A percentile compares a stretch with the other conserved stretches of the same genome.
These are phyloP conservation scores for Musa acuminata DNA, from an alignment of 176 grass and related monocot species.

Conservation along the genomic window DNA sequence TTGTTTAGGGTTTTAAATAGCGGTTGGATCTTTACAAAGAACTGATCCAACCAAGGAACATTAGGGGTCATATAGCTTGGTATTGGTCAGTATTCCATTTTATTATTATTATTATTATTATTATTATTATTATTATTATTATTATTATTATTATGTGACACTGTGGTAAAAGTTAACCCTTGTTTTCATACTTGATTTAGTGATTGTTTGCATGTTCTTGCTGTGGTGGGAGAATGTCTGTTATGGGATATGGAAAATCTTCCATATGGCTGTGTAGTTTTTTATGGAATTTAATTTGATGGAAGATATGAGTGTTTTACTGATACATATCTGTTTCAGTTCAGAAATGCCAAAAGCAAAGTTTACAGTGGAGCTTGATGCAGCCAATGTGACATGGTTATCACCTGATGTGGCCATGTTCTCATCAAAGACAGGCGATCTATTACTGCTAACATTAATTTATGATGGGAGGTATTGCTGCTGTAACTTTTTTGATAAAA, in stretches of 20 bases:
- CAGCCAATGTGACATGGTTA: conserved; percentile 81
- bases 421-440: conserved; percentile 69
- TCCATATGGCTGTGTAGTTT: neutral
- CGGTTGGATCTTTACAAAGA: too few species aligned
- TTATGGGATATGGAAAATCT: neutral
- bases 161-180: too few species aligned
- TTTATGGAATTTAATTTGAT: neutral
- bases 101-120: too few species aligned
- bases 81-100: too few species aligned
- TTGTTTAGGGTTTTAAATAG: too few species aligned
- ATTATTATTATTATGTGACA: too few species aligned
- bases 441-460: conserved; percentile 69
- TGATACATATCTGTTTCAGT: conserved; percentile 43
- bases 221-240: too few species aligned
- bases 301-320: neutral
- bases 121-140: too few species aligned
- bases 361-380: conserved; percentile 81
- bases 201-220: too few species aligned
- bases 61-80: too few species aligned
- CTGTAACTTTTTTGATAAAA: neutral
- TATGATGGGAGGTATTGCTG: conserved; percentile 61
- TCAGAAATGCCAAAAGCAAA: conserved; percentile 73
- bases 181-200: too few species aligned
- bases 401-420: conserved; percentile 79
- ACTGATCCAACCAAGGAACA: too few species aligned